A percentile compares a stretch with the other conserved stretches of the same genome.
phyloP scores from a whole-genome alignment of 139 green algal species.

The Tetraselmis striata region DNA sequence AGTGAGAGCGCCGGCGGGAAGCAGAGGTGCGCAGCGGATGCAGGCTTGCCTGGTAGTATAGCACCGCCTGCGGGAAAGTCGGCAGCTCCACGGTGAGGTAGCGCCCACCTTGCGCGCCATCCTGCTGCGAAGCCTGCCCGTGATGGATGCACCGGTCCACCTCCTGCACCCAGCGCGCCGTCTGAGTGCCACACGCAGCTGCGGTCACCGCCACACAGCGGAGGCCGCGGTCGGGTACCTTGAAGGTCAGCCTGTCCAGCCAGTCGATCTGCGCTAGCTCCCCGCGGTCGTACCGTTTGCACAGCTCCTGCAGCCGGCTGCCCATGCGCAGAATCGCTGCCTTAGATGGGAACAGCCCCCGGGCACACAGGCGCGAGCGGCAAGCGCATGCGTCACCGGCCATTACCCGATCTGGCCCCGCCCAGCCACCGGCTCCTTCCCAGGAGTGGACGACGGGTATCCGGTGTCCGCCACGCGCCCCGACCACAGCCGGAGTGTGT shows the following conservation, averaged over 20 bases:
- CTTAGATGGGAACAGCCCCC: background rate
- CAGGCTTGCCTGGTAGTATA: conserved; percentile 59
- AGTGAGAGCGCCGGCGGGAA: no score
- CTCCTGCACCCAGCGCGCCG: background rate
- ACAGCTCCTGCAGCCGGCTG: conserved; percentile 58
- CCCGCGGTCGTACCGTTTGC: conserved; percentile 64
- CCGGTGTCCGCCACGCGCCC: conserved; percentile 38
- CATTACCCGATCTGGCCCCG: conserved; percentile 41
- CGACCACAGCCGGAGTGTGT: conserved; percentile 59
- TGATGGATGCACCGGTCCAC: background rate
- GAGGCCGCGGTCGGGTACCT: background rate
- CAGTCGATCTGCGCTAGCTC: conserved; percentile 69
- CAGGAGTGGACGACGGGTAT: conserved; percentile 52
- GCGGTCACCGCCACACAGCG: no score
- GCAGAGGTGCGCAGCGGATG: background rate
- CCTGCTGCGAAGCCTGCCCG: no score
- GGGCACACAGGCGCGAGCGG: background rate
- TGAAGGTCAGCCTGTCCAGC: conserved; percentile 75
- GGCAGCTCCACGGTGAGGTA: conserved; percentile 61
- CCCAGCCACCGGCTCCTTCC: conserved; percentile 59
- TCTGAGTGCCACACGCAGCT: no score
- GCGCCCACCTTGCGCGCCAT: no score
- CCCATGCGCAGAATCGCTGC: background rate
- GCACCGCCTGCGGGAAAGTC: conserved; percentile 71
- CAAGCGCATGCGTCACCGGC: background rate